These are phyloP conservation scores for Imleria badia DNA, from an alignment of 768 basidiomycete species.

Conservation along the genomic window DNA sequence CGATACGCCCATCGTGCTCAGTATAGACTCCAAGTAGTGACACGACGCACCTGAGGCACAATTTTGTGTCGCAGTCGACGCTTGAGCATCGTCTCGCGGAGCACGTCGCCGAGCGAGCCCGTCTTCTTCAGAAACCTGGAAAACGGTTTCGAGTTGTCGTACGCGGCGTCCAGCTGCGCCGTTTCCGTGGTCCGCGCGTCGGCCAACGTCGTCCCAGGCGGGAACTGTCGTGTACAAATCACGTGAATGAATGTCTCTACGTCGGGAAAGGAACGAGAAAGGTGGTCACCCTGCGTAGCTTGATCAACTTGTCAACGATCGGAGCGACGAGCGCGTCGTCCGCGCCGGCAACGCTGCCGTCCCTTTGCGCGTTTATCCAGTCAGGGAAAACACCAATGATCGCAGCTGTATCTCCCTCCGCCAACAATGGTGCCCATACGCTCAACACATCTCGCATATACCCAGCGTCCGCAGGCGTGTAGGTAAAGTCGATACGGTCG, in stretches of 20 bases:
- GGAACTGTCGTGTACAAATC: slow-evolving; percentile 12
- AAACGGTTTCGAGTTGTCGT: slow-evolving; percentile 44
- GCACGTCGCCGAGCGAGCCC: slow-evolving; percentile 18
- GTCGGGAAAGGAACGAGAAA: neutral
- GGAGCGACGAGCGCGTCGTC: slow-evolving; percentile 8
- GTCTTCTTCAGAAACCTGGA: slow-evolving; percentile 30
- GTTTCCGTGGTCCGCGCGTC: slow-evolving; percentile 3
- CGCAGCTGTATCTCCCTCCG: slow-evolving; percentile 26
- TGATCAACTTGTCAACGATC: slow-evolving; percentile 15
- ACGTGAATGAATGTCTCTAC: neutral
- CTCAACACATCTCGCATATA: slow-evolving; percentile 30
- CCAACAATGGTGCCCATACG: slow-evolving; percentile 39
- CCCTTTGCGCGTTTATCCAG: slow-evolving; percentile 29
- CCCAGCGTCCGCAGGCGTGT: slow-evolving; percentile 37
- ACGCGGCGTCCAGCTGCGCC: slow-evolving; percentile 21
- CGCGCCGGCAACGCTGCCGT: slow-evolving; percentile 13
- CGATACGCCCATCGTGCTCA: neutral
- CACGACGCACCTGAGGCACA: slow-evolving; percentile 41
- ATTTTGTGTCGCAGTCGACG: slow-evolving; percentile 33
- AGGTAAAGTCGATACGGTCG: slow-evolving; percentile 45
- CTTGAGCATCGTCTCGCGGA: slow-evolving; percentile 22
- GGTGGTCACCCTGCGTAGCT: slow-evolving; percentile 20
- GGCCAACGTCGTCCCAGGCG: slow-evolving; percentile 5
- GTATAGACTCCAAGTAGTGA: neutral
- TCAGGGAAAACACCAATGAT: slow-evolving; percentile 45